Evolutionary conservation across 2,329 filamentous ascomycete species (phyloP).

Genomic region (Colletotrichum sublineola): DNA sequence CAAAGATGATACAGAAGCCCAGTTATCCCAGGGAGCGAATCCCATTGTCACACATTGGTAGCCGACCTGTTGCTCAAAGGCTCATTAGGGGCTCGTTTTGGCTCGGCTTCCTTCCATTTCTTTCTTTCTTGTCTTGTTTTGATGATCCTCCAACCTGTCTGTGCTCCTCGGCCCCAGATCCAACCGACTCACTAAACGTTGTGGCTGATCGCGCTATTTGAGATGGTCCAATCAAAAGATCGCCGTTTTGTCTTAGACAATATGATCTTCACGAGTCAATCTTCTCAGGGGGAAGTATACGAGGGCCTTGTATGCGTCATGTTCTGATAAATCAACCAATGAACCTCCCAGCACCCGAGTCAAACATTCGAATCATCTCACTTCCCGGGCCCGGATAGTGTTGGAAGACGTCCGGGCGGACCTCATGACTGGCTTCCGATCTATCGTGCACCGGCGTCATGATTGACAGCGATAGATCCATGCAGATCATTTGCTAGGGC

Average conservation of each 20-base stretch:
- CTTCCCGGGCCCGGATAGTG: background rate
- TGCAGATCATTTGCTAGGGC: conserved; percentile 5
- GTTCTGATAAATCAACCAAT: background rate
- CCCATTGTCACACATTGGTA: background rate
- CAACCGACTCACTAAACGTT: conserved; percentile 15
- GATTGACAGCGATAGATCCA: conserved; percentile 22
- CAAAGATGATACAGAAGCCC: background rate
- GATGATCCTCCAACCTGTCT: conserved; percentile 9
- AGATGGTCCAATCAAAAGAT: conserved; percentile 5
- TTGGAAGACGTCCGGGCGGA: background rate
- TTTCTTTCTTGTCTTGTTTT: conserved; percentile 1
- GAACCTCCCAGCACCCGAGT: background rate
- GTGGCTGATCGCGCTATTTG: background rate
- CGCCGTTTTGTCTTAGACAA: background rate
- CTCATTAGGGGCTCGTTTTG: background rate
- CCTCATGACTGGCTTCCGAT: conserved; percentile 2
- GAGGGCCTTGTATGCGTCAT: conserved; percentile 3
- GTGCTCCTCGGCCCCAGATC: conserved; percentile 8
- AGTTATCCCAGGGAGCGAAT: conserved; percentile 12
- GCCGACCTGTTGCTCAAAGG: background rate
- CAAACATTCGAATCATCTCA: background rate
- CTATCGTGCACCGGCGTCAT: background rate
- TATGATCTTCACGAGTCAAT: conserved; percentile 23
- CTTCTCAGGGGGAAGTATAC: background rate
- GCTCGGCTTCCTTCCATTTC: conserved; percentile 1